phyloP scores from a whole-genome alignment of 257 asterid species.

The Handroanthus guayacan region DNA sequence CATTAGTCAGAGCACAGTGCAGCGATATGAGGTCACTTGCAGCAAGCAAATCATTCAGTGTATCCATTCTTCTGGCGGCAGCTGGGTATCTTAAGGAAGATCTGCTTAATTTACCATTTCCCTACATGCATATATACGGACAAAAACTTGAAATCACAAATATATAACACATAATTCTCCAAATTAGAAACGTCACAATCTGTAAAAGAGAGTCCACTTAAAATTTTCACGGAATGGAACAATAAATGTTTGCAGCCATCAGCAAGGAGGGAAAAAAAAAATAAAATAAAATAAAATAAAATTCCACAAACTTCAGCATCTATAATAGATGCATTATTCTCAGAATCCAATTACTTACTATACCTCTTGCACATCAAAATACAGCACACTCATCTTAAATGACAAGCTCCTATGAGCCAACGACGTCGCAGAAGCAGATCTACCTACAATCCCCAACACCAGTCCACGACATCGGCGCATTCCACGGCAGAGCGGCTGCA shows the following conservation, averaged over 20 bases:
- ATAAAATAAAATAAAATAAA: background rate
- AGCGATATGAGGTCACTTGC: conserved; percentile 95
- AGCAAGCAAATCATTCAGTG: conserved; percentile 96
- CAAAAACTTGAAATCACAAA: conserved; percentile 4
- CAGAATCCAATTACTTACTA: background rate
- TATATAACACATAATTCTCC: conserved; percentile 1
- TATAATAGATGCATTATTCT: background rate
- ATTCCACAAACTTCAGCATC: conserved; percentile 3
- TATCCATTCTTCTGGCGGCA: conserved; percentile 98
- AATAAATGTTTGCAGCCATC: background rate
- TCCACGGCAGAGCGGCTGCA: conserved; percentile 99
- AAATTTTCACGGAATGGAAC: conserved; percentile 6
- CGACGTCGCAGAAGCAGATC: conserved; percentile 93
- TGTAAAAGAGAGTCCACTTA: background rate
- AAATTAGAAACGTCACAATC: conserved; percentile 7
- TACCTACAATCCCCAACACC: conserved; percentile 93
- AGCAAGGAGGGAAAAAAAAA: background rate
- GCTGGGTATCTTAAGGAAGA: conserved; percentile 78
- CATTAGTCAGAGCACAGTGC: conserved; percentile 91
- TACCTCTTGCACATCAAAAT: conserved; percentile 92
- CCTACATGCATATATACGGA: conserved; percentile 51
- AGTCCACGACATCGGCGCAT: conserved; percentile 64
- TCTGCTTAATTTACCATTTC: conserved; percentile 64
- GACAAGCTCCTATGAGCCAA: conserved; percentile 93
- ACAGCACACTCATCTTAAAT: conserved; percentile 93